Conservation (phyloP, 345 rosid species). For the Pistacia integerrima region DNA sequence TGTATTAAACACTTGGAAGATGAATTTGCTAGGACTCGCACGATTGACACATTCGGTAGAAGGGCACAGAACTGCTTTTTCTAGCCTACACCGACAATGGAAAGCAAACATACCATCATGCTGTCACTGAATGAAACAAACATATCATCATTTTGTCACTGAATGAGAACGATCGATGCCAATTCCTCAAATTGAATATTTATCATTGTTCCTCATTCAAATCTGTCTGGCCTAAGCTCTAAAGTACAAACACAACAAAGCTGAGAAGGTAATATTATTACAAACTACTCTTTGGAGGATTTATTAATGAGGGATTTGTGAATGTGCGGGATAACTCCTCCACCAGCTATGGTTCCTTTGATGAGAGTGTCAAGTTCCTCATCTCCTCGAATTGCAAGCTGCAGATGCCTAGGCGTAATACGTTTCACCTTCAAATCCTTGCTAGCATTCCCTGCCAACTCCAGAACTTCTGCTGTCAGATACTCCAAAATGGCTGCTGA, state of each 20-base stretch:
- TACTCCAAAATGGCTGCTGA: conserved; percentile 69
- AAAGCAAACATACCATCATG: too few species aligned
- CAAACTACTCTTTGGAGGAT: conserved; percentile 56
- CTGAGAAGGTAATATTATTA: neutral
- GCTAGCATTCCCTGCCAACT: conserved; percentile 73
- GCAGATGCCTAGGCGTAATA: conserved; percentile 68
- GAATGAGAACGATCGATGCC: neutral
- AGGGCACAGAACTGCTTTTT: too few species aligned
- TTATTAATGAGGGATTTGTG: conserved; percentile 81
- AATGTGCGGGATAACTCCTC: conserved; percentile 77
- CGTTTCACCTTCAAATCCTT: conserved; percentile 78
- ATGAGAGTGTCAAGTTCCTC: conserved; percentile 76
- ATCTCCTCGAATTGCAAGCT: conserved; percentile 72
- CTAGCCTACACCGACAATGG: too few species aligned
- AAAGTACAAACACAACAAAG: neutral
- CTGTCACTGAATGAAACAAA: neutral
- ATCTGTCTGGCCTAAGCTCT: neutral
- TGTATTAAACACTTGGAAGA: too few species aligned
- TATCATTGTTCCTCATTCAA: neutral
- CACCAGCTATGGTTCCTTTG: conserved; percentile 74
- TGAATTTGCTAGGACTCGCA: too few species aligned
- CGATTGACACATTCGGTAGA: too few species aligned
- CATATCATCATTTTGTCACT: neutral
- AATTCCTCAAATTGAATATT: neutral
- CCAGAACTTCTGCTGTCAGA: conserved; percentile 69